Conservation (phyloP, 2,329 filamentous ascomycete genomes). For the Pseudogymnoascus sp. region DNA sequence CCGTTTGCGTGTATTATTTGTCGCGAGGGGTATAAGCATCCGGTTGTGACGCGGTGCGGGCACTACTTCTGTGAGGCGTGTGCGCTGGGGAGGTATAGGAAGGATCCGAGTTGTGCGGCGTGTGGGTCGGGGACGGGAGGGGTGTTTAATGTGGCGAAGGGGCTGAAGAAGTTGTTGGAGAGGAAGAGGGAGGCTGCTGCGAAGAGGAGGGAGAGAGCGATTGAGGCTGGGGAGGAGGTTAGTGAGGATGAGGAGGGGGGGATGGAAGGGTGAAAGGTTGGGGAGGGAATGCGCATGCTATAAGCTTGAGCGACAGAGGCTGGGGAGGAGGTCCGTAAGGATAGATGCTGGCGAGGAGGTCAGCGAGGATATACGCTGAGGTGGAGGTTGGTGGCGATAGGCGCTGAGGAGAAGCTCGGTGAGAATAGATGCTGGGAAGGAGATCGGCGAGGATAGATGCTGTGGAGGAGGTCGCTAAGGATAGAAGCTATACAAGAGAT, state of each 20-base stretch:
- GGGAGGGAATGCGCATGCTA: background rate
- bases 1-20: slow-evolving; percentile 30
- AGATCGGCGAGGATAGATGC: slow-evolving; percentile 37
- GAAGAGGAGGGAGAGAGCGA: slow-evolving; percentile 42
- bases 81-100: slow-evolving; percentile 76
- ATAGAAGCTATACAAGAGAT: slow-evolving; percentile 34
- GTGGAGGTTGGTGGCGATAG: too few species aligned
- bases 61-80: slow-evolving; percentile 96
- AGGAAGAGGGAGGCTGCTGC: slow-evolving; percentile 51
- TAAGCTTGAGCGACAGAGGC: background rate
- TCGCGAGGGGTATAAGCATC: slow-evolving; percentile 39
- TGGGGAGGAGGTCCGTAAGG: too few species aligned
- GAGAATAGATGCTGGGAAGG: slow-evolving; percentile 43
- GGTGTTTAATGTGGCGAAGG: slow-evolving; percentile 82
- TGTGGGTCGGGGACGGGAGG: slow-evolving; percentile 81
- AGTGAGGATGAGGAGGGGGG: slow-evolving; percentile 34
- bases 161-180: slow-evolving; percentile 65
- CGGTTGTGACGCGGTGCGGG: slow-evolving; percentile 80
- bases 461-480: slow-evolving; percentile 23
- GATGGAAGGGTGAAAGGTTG: background rate
- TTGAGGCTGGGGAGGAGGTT: slow-evolving; percentile 43
- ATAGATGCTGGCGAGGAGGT: too few species aligned
- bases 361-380: too few species aligned
- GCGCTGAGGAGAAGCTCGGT: slow-evolving; percentile 30
- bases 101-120: slow-evolving; percentile 76